Base-by-base conservation (phyloP, 257 asterid species). In the Ilex aquifolium region DNA sequence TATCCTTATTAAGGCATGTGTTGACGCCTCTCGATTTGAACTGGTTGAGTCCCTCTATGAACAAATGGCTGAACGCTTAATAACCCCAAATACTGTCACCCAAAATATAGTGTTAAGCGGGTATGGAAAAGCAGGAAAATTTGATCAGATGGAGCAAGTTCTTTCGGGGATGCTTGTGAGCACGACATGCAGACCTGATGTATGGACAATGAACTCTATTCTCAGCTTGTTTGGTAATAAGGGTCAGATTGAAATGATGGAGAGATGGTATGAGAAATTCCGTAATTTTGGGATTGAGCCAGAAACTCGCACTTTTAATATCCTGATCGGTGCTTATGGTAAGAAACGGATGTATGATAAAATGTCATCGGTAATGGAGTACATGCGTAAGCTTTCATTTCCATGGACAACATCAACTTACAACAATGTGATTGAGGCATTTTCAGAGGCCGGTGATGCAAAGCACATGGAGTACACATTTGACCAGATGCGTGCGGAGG, bases 301-400 rank as follows among this genome's bases (percentile, higher is more conserved):
- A 1, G 91, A 85, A 63, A 87, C 95, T 0, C 83, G 96, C 8
- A 87, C 91, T 11, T 89, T 87, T 46, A 89, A 89, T 75, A 89
- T 92, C 31, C 81, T 89, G 54, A 92, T 89, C 13, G 93, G 99
- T 57, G 97, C 96, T 57, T 89, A 92, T 66, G 97, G 99, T 61
- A 92, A 87, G 85, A 83, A 76, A 65, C 77, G 64, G 73, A 87
- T 92, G 95, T 92, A 87, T 30, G 93, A 87, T 61, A 92, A 92
- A 76, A 92, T 92, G 98, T 89, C 97, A 7, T 74, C 95, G 6
- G 96, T 89, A 54, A 92, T 92, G 97, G 98, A 89, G 50, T 90
- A 86, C 81, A 92, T 92, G 96, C 93, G 97, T 10, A 85, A 76
- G 78, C 95, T 89, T 58, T 77, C 95, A 16, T 89, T 82, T 78